Evolutionary conservation across 257 asterid species (phyloP), one percentile per base, ranked within the genome.

Genomic region (Fraxinus cuspidata): DNA sequence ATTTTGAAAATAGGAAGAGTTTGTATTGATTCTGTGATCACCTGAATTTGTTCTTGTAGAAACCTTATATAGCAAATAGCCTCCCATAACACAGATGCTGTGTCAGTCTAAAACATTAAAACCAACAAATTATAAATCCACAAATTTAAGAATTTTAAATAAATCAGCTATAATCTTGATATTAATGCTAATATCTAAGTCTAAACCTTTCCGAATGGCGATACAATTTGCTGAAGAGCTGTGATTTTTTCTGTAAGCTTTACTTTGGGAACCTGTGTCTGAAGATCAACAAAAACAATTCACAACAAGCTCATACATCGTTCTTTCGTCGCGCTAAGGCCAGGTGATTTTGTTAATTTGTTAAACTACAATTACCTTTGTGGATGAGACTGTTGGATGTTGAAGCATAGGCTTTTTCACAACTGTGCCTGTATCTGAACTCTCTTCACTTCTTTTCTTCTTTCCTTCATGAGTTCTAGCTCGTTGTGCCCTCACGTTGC

Each of bases 181-280:
- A 19, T 56, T 5, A 56, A 56, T 56, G 13, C 9, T 35, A 15
- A 35, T 19, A 47, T 47, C 70, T 42, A 60, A n/a, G n/a, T n/a
- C n/a, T n/a, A n/a, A n/a, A 83, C 86, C 86, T 83, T 83, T 77
- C 86, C 86, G 58, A 83, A 83, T 47, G 86, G 86, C 2, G 86
- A 83, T 1, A 83, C 86, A 58, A 83, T 80, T 74, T 83, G 86
- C 58, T 83, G 86, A 21, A 83, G 86, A 70, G 82, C 75, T 4
- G 84, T 77, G 29, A 83, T 74, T 75, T 83, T 80, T 2, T 83
- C 86, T 34, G 74, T 79, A 47, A 80, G 68, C 76, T 77, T 83
- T 19, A 78, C 82, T 64, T 83, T 83, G 21, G 86, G 82, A n/a
- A 74, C 78, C 64, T 73, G 86, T 25, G 72, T 28, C 84, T 77